Percentiles rank a stretch among this genome's conserved stretches.
Conservation (phyloP, 1,284 basidiomycete species). For the Ustilago crameri region DNA sequence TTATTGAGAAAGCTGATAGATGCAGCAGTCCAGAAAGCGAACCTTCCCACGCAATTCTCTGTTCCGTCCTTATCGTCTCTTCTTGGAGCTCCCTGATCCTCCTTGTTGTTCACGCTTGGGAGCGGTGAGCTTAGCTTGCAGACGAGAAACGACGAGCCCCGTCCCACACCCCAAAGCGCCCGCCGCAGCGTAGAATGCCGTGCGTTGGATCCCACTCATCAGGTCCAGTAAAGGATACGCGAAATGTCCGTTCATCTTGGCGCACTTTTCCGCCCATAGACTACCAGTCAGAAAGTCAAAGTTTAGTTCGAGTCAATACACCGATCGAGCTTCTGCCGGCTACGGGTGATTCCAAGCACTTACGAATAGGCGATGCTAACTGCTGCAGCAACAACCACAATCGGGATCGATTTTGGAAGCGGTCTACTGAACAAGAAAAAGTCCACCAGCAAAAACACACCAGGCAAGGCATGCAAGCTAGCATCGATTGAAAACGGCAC, state of each 20-base stretch:
- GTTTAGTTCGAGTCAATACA: too few species aligned
- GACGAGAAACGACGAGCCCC: slow-evolving; percentile 4
- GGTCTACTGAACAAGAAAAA: slow-evolving; percentile 34
- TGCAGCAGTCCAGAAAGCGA: too few species aligned
- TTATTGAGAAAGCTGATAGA: too few species aligned
- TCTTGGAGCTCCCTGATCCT: background rate
- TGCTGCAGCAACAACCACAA: slow-evolving; percentile 5
- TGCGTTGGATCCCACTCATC: slow-evolving; percentile 19
- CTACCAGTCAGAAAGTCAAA: slow-evolving; percentile 6
- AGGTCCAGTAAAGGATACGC: slow-evolving; percentile 54
- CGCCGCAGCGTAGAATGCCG: slow-evolving; percentile 30
- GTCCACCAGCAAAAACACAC: slow-evolving; percentile 50
- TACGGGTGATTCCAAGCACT: too few species aligned
- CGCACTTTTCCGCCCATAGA: slow-evolving; percentile 51
- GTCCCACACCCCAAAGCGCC: slow-evolving; percentile 9
- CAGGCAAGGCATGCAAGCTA: slow-evolving; percentile 54
- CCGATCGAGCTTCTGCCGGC: too few species aligned
- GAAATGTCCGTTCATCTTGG: slow-evolving; percentile 44
- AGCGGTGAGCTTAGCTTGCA: slow-evolving; percentile 18
- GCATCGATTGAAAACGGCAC: slow-evolving; percentile 51
- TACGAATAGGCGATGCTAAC: slow-evolving; percentile 20
- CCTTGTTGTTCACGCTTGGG: background rate
- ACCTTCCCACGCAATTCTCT: too few species aligned
- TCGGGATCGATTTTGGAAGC: slow-evolving; percentile 20
- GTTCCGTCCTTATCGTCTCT: too few species aligned